These are phyloP conservation scores for Xanthoconium stramineum DNA, from an alignment of 768 basidiomycete genomes.

Conservation along the genomic window DNA sequence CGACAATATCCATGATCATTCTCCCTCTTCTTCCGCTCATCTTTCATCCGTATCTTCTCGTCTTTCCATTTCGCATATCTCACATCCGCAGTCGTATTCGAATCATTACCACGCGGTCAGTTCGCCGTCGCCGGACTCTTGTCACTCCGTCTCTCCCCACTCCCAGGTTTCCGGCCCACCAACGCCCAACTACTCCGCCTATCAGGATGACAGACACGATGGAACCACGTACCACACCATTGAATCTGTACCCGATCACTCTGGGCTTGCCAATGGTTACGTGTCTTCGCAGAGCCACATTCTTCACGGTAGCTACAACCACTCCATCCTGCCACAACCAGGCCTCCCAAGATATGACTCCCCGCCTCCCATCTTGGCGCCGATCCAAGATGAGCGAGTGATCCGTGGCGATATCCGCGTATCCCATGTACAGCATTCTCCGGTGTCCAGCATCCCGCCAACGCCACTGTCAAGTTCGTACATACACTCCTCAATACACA, in stretches of 20 bases:
- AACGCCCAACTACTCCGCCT: slow-evolving; percentile 41
- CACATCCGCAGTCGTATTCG: slow-evolving; percentile 48
- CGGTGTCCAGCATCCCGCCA: slow-evolving; percentile 30
- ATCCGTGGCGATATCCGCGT: slow-evolving; percentile 30
- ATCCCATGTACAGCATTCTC: slow-evolving; percentile 31
- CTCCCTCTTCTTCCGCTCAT: slow-evolving; percentile 30
- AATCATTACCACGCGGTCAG: slow-evolving; percentile 34
- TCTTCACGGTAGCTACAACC: slow-evolving; percentile 24
- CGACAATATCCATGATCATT: slow-evolving; percentile 27
- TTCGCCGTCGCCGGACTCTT: slow-evolving; percentile 50
- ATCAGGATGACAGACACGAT: slow-evolving; percentile 40
- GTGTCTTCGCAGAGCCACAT: slow-evolving; percentile 30
- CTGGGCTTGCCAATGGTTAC: slow-evolving; percentile 31
- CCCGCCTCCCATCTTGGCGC: slow-evolving; percentile 54
- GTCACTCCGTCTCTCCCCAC: slow-evolving; percentile 43
- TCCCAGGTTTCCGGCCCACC: slow-evolving; percentile 32
- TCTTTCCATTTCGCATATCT: slow-evolving; percentile 59
- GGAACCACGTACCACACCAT: slow-evolving; percentile 39
- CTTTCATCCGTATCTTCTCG: slow-evolving; percentile 44
- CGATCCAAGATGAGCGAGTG: slow-evolving; percentile 45
- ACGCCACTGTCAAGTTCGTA: slow-evolving; percentile 35
- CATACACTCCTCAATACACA: slow-evolving; percentile 39
- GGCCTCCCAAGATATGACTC: slow-evolving; percentile 41
- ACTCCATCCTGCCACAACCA: slow-evolving; percentile 21
- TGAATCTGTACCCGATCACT: slow-evolving; percentile 30